A percentile compares a stretch with the other conserved stretches of the same genome.
phyloP scores from a whole-genome alignment of 805 yeast species.

The Starmerella etchellsii region DNA sequence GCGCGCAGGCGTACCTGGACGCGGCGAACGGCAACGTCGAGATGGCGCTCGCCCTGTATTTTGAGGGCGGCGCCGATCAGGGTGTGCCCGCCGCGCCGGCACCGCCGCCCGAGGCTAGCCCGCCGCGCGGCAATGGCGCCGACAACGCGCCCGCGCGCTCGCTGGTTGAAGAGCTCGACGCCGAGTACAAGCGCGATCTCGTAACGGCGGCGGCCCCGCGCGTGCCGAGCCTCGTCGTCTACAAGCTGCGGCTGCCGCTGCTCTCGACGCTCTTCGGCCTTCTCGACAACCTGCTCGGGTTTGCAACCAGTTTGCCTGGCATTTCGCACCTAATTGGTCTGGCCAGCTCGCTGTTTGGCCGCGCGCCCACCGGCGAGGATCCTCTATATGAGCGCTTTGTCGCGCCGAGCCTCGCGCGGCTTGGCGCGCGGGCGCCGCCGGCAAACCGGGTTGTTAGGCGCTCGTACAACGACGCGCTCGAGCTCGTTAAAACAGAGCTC shows the following conservation, averaged over 20 bases:
- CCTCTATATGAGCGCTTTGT: background rate
- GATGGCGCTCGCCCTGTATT: conserved; percentile 10
- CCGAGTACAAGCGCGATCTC: conserved; percentile 16
- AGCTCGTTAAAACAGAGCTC: conserved; percentile 52
- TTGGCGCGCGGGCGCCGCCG: conserved; percentile 14
- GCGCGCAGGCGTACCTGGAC: conserved; percentile 11
- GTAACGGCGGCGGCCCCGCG: conserved; percentile 25
- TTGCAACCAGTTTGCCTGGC: conserved; percentile 29
- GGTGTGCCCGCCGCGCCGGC: no score
- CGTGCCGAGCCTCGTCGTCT: conserved; percentile 22
- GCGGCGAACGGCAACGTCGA: conserved; percentile 11
- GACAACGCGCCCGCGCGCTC: conserved; percentile 13
- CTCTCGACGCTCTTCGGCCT: conserved; percentile 2
- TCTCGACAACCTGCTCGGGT: conserved; percentile 22
- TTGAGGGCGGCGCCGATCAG: conserved; percentile 3
- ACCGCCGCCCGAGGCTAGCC: no score
- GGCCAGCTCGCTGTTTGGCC: conserved; percentile 15
- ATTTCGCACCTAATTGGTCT: conserved; percentile 26
- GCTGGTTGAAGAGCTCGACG: conserved; percentile 23
- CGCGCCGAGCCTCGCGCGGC: conserved; percentile 29
- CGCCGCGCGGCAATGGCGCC: background rate
- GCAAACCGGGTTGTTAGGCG: background rate
- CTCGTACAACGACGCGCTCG: conserved; percentile 66
- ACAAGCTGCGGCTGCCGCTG: conserved; percentile 22
- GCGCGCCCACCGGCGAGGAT: background rate